A percentile compares a stretch with the other conserved stretches of the same genome.
Conservation (phyloP, 257 asterid genomes). For the Haberlea rhodopensis region DNA sequence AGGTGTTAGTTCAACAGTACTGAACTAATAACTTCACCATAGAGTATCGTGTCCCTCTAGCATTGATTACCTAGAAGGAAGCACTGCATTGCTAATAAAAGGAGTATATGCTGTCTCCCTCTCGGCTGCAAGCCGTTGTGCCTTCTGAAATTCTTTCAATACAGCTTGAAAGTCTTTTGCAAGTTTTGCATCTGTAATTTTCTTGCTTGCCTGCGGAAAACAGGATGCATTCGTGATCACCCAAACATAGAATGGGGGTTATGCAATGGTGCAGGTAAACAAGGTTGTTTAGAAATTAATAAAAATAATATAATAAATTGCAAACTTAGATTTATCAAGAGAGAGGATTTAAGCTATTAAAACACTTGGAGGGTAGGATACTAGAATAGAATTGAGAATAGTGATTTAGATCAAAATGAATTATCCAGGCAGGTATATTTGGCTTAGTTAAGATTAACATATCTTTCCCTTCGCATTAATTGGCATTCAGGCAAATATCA, state of each 20-base stretch:
- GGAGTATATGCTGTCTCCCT: slow-evolving; percentile 81
- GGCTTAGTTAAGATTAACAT: neutral
- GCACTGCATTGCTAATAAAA: slow-evolving; percentile 47
- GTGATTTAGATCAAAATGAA: neutral
- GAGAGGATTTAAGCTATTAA: neutral
- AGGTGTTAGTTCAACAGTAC: too few species aligned
- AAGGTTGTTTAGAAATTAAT: neutral
- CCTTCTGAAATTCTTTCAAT: slow-evolving; percentile 83
- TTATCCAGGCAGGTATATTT: neutral
- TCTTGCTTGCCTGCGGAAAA: slow-evolving; percentile 73
- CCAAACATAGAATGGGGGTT: slow-evolving; percentile 1
- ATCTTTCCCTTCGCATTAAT: neutral
- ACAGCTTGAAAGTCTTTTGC: slow-evolving; percentile 94
- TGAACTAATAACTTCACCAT: slow-evolving; percentile 4
- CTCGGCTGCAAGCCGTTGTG: slow-evolving; percentile 70
- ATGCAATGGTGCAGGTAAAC: neutral
- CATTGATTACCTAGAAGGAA: slow-evolving; percentile 56
- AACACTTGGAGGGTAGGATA: neutral
- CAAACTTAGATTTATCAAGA: neutral
- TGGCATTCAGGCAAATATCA: neutral
- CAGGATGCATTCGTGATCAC: slow-evolving; percentile 20
- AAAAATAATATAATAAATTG: too few species aligned
- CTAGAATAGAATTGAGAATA: neutral
- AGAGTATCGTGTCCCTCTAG: slow-evolving; percentile 4
- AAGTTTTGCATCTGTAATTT: slow-evolving; percentile 87